Evolutionary conservation across 805 yeast genomes (phyloP).

Genomic region (Nakazawaea anatomiae): DNA sequence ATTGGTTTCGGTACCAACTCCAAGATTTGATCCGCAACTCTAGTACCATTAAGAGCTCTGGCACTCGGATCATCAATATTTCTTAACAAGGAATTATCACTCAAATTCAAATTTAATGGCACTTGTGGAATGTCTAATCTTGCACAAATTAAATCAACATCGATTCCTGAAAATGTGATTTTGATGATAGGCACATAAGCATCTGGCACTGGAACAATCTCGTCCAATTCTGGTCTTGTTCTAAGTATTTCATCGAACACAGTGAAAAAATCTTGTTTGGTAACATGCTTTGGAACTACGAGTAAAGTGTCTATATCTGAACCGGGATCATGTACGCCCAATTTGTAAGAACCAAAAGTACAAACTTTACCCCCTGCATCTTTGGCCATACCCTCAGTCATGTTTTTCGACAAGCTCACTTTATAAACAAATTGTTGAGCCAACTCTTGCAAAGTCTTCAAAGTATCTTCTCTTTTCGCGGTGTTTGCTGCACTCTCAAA

Average conservation of each 20-base stretch:
- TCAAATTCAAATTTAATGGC: conserved; percentile 66
- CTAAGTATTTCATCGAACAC: conserved; percentile 70
- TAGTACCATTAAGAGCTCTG: conserved; percentile 88
- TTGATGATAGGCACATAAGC: conserved; percentile 97
- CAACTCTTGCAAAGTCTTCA: conserved; percentile 64
- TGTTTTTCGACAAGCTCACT: conserved; percentile 76
- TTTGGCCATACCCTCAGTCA: conserved; percentile 95
- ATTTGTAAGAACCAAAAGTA: conserved; percentile 88
- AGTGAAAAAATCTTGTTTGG: conserved; percentile 82
- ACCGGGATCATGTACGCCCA: conserved; percentile 98
- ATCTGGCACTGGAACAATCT: conserved; percentile 90
- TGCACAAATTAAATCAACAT: conserved; percentile 88
- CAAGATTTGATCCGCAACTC: conserved; percentile 94
- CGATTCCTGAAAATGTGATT: conserved; percentile 82
- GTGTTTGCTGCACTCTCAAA: conserved; percentile 88
- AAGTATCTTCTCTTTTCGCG: conserved; percentile 68
- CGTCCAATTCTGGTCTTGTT: conserved; percentile 77
- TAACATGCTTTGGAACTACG: conserved; percentile 95
- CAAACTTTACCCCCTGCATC: conserved; percentile 99
- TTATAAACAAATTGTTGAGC: conserved; percentile 76
- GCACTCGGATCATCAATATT: conserved; percentile 90
- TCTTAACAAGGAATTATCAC: conserved; percentile 78
- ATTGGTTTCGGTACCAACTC: conserved; percentile 87
- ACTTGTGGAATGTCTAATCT: conserved; percentile 78
- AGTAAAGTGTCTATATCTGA: conserved; percentile 95